A percentile compares a stretch with the other conserved stretches of the same genome.
Evolutionary conservation across 108 stramenopile species (phyloP).

Genomic region (Chaetoceros tenuissimus): DNA sequence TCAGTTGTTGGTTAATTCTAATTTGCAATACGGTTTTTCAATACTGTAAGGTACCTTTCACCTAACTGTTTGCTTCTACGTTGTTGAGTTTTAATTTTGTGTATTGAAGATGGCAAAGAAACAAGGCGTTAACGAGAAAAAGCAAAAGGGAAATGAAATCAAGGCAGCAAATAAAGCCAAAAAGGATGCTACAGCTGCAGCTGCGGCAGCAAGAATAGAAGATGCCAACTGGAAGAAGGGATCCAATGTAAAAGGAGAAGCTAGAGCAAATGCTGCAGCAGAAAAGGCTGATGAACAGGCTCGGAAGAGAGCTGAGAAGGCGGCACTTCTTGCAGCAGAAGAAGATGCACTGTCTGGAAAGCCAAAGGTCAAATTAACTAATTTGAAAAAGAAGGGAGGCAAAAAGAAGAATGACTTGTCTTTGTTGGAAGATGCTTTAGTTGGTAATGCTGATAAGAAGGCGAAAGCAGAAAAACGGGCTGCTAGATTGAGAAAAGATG

Average conservation of each 20-base stretch:
- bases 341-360: constrained; percentile 45
- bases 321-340: constrained; percentile 55
- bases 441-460: constrained; percentile 78
- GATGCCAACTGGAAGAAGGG: constrained; percentile 63
- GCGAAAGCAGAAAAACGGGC: constrained; percentile 45
- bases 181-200: constrained; percentile 49
- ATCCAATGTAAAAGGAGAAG: constrained; percentile 37
- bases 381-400: constrained; percentile 19
- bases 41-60: too few species aligned
- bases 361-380: constrained; percentile 19
- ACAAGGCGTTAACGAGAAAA: constrained; percentile 50
- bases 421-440: constrained; percentile 64
- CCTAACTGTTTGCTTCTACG: too few species aligned
- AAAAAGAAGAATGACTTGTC: constrained; percentile 59
- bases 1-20: too few species aligned
- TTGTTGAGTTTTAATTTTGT: too few species aligned
- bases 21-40: too few species aligned
- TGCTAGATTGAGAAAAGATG: constrained; percentile 42
- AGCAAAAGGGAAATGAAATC: constrained; percentile 41
- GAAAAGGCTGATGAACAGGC: constrained; percentile 77
- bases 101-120: constrained; percentile 12
- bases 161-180: constrained; percentile 57
- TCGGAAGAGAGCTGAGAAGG: constrained; percentile 62
- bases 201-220: constrained; percentile 27
- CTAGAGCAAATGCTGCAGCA: constrained; percentile 35